A percentile compares a stretch with the other conserved stretches of the same genome.
Conservation (phyloP, 768 basidiomycete species). For the Sporobolomyces phaffii region DNA sequence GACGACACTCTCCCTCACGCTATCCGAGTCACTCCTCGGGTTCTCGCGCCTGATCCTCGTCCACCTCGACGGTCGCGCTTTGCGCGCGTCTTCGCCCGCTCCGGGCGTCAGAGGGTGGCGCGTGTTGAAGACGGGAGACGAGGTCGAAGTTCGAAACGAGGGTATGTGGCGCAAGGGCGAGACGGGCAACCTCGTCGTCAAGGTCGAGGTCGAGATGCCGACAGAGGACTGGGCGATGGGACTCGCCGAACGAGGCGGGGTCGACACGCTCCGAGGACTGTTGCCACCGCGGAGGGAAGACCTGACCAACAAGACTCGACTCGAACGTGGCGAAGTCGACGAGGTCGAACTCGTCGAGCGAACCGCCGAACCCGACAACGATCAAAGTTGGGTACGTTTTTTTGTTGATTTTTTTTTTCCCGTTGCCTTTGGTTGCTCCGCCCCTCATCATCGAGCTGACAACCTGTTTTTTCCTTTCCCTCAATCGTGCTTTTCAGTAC, state of each 20-base stretch:
- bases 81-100: conserved; percentile 63
- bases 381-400: conserved; percentile 4
- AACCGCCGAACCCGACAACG: conserved; percentile 11
- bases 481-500: conserved; percentile 2
- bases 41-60: conserved; percentile 84
- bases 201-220: conserved; percentile 85
- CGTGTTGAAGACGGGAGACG: conserved; percentile 66
- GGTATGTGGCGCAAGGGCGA: conserved; percentile 77
- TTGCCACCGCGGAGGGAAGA: conserved; percentile 72
- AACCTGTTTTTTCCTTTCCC: neutral
- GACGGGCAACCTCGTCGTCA: conserved; percentile 71
- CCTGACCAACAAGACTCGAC: conserved; percentile 64
- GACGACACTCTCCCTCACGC: conserved; percentile 71
- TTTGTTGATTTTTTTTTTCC: too few species aligned
- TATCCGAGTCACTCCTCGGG: conserved; percentile 92
- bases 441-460: neutral
- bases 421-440: too few species aligned
- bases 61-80: conserved; percentile 89
- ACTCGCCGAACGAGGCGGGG: conserved; percentile 57
- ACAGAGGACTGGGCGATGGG: conserved; percentile 65
- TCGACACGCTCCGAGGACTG: conserved; percentile 59
- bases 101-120: conserved; percentile 55
- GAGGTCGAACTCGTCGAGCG: conserved; percentile 22
- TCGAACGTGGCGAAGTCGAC: conserved; percentile 68
- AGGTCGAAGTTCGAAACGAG: conserved; percentile 70